Conservation (phyloP, 345 rosid species). For the Arabidopsis thaliana region DNA sequence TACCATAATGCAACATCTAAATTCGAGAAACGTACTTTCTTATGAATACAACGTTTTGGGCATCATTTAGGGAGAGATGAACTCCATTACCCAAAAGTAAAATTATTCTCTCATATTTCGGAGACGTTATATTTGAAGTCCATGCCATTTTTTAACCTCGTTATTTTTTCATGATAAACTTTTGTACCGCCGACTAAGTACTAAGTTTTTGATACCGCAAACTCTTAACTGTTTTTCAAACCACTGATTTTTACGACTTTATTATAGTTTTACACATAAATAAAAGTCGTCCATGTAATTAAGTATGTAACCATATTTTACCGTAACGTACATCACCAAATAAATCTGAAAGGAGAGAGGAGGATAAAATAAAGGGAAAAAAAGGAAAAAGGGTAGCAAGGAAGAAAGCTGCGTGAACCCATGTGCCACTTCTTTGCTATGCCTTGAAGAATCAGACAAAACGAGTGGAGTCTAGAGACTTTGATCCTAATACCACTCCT, state of each 20-base stretch:
- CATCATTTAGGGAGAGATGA: not conserved
- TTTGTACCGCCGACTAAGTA: not conserved
- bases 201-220: not conserved
- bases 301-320: not conserved
- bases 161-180: not conserved
- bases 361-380: conserved; percentile 23
- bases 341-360: not conserved
- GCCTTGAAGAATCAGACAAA: conserved; percentile 44
- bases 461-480: conserved; percentile 23
- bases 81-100: not conserved
- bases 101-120: not conserved
- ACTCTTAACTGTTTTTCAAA: not conserved
- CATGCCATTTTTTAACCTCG: not conserved
- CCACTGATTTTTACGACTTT: not conserved
- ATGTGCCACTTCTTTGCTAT: conserved; percentile 44
- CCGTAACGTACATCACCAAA: not conserved
- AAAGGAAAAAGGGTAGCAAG: not conserved
- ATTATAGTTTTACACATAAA: not conserved
- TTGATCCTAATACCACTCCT: conserved; percentile 45
- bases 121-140: not conserved
- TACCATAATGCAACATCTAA: not conserved
- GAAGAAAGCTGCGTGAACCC: conserved; percentile 29
- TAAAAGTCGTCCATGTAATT: not conserved
- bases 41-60: not conserved
- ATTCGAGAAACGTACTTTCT: not conserved